Evolutionary conservation across 148 eudicot species (phyloP).

Genomic region (Chenopodium formosanum): DNA sequence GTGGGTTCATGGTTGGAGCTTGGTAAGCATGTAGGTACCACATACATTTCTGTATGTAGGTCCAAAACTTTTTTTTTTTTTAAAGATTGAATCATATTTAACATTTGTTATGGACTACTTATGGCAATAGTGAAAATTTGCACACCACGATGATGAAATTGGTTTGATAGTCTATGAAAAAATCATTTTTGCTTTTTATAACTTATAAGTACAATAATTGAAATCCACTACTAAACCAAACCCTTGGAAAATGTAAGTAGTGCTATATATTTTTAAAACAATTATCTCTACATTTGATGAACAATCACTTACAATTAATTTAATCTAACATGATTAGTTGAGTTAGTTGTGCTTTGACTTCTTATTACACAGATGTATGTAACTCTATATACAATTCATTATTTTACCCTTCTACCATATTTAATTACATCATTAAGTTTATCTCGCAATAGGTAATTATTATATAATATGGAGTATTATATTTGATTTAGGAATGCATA

Average conservation of each 20-base stretch:
- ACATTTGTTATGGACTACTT: neutral
- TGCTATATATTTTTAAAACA: no score
- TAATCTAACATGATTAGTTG: neutral
- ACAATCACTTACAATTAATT: neutral
- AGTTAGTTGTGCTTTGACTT: neutral
- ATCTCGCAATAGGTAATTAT: no score
- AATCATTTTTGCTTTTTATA: neutral
- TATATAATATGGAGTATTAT: no score
- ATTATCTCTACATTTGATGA: neutral
- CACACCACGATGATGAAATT: neutral
- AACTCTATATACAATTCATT: neutral
- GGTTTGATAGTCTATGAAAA: neutral
- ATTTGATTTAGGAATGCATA: no score
- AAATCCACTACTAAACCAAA: neutral
- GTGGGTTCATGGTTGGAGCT: neutral
- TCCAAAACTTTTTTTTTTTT: neutral
- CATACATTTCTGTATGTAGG: neutral
- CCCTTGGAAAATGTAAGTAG: neutral
- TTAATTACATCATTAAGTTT: no score
- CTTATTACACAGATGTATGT: neutral
- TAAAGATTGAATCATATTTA: neutral
- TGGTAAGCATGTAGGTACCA: neutral
- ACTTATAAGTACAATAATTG: constrained; percentile 10
- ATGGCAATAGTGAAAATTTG: neutral
- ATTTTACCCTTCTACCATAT: neutral